Evolutionary conservation across 139 green algal genomes (phyloP), one percentile per base, ranked within the genome.

Genomic region (Nannochloris sp.): DNA sequence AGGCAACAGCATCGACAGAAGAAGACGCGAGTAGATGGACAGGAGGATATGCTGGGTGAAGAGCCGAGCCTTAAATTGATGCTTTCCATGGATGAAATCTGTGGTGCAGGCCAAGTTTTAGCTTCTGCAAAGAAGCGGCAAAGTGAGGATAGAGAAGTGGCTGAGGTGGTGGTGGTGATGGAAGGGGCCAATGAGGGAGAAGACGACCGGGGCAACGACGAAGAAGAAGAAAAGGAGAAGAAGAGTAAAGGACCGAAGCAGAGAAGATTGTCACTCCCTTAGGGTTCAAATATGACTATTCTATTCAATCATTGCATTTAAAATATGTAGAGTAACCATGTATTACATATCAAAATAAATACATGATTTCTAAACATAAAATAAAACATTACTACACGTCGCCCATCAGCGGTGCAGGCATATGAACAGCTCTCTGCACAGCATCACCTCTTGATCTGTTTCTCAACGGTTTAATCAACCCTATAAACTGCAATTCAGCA

Each of bases 71-170:
- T n/a, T n/a, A n/a, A n/a, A n/a, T n/a, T n/a, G n/a, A n/a, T n/a
- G n/a, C n/a, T n/a, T n/a, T n/a, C n/a, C n/a, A n/a, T n/a, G n/a
- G n/a, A n/a, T n/a, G n/a, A n/a, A n/a, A n/a, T n/a, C n/a, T 44
- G 39, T 97, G 33, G 57, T 72, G 24, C 90, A 98, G 80, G 91
- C 97, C 87, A 96, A 95, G 81, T 82, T 85, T 59, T 72, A 75
- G 51, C 54, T 89, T 67, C 75, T 76, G 31, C 75, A 86, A 75
- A 84, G 88, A 2, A 79, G 97, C 13, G 77, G 92, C 25, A n/a
- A n/a, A n/a, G n/a, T n/a, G n/a, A n/a, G n/a, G n/a, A n/a, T n/a
- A n/a, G n/a, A 14, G 91, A 87, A 15, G 76, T 97, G 14, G 63
- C 42, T 12, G 87, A 91, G 34, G 55, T 95, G 36, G 71, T 83